Base-by-base conservation (phyloP, 2,329 filamentous ascomycete species). In the Venturia carpophila region DNA sequence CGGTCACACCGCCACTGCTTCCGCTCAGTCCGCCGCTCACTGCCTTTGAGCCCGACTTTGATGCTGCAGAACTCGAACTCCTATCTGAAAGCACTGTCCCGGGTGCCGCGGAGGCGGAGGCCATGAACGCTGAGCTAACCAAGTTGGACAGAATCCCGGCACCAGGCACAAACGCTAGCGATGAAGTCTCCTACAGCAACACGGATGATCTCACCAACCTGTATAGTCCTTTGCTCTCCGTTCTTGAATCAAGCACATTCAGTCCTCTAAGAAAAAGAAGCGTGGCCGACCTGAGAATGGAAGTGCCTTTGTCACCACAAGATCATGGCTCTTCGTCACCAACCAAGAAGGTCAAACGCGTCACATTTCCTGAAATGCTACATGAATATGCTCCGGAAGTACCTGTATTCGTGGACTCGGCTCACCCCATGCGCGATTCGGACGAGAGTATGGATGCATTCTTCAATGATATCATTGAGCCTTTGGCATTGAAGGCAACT, bases 1-100 rank as follows among this genome's bases (percentile, higher is more conserved):
- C 73, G 19, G 13, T 80, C n/a, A 78, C 79, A 1, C 80, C 80
- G n/a, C 79, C 79, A 4, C 68, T 83, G 10, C 72, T 82, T 21
- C 78, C 80, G 21, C 24, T 43, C 3, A 78, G 78, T 37, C 79
- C 79, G 34, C 69, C 73, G 7, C 63, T 71, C 37, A 73, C 69
- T 55, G 77, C 76, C 5, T 75, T 75, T 45, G 66, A 76, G 49
- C 76, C 77, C 4, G 77, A 75, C 5, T 78, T 77, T 5, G 73
- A 76, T 5, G 71, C 68, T 9, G 73, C 73, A 62, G 69, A 70
- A 45, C 66, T 80, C 11, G 70, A 75, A n/a, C 65, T 77, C 17
- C 67, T 75, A 1, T 75, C 77, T 9, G 74, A 77, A 5, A 70
- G 70, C 15, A 73, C 71, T 13, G 71, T 76, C 47, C 75, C 75